Evolutionary conservation across 1,284 basidiomycete genomes (phyloP), one percentile per base, ranked within the genome.

Genomic region (Vanrija pseudolonga): DNA sequence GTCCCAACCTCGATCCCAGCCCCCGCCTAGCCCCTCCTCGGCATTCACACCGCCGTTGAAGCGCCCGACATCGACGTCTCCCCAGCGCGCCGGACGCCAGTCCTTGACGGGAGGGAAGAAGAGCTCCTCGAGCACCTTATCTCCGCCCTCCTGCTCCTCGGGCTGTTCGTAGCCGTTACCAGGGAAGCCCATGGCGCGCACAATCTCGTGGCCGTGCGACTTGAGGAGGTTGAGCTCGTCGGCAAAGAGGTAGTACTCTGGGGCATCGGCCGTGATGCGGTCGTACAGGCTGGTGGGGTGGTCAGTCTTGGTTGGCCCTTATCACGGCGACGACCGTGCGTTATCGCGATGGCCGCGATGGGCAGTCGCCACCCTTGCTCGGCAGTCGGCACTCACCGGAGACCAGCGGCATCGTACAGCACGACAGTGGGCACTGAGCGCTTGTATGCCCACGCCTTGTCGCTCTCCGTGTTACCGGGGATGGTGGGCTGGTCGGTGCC

Each of bases 181-280:
- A 1, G 65, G 63, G 58, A 76, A 72, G n/a, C 73, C 74, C 74
- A 75, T 71, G 0, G 86, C 85, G 19, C 62, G 56, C n/a, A 71
- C 79, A 44, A 82, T 82, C 55, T 79, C 80, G 15, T 63, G 57
- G 2, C 79, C 78, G 60, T 80, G 73, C 6, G 65, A 66, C 51
- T 78, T 72, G 54, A 82, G 71, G 36, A 82, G 75, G 47, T 77
- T 72, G 32, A 80, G 71, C 66, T 82, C 81, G 36, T 79, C 78
- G 5, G 71, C 77, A 74, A 93, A 96, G 19, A 90, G 81, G 71
- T 98, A 98, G 73, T 98, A 97, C 62, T 93, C 91, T 9, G 84
- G 81, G 0, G 83, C 88, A 41, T 85, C 78, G 15, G 87, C 86
- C 0, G 90, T 93, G 56, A 95, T 89, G 49, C 83, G 80, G 77